phyloP scores from a whole-genome alignment of 148 eudicot genomes.

The Chenopodium quinoa region DNA sequence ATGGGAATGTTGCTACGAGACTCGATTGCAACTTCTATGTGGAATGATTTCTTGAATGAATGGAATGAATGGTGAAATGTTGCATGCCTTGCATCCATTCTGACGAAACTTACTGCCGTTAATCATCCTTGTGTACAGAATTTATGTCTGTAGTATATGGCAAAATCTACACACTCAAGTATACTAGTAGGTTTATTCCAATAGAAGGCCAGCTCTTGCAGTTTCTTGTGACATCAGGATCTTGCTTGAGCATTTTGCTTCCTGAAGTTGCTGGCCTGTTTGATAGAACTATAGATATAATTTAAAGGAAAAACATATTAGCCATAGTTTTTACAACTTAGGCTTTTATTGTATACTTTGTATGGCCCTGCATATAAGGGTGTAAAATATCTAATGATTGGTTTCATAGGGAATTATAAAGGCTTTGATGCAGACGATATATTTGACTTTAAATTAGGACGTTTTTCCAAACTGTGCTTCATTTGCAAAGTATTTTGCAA shows the following conservation, averaged over 20 bases:
- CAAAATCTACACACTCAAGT: background rate
- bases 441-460: too few relatives aligned
- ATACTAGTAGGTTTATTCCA: background rate
- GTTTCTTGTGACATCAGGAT: background rate
- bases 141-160: background rate
- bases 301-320: too few relatives aligned
- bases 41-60: constrained; percentile 64
- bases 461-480: too few relatives aligned
- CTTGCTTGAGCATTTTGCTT: background rate
- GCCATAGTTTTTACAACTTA: too few relatives aligned
- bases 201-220: background rate
- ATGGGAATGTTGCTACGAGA: constrained; percentile 50
- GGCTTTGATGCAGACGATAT: too few relatives aligned
- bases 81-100: background rate
- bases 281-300: too few relatives aligned
- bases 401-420: too few relatives aligned
- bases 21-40: constrained; percentile 67
- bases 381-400: too few relatives aligned
- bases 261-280: background rate
- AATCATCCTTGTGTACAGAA: background rate
- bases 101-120: background rate
- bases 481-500: too few relatives aligned
- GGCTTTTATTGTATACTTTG: too few relatives aligned
- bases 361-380: too few relatives aligned
- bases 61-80: constrained; percentile 73